Evolutionary conservation across 2,329 filamentous ascomycete genomes (phyloP), one percentile per base, ranked within the genome.

Genomic region (Aspergillus pseudoglaucus): DNA sequence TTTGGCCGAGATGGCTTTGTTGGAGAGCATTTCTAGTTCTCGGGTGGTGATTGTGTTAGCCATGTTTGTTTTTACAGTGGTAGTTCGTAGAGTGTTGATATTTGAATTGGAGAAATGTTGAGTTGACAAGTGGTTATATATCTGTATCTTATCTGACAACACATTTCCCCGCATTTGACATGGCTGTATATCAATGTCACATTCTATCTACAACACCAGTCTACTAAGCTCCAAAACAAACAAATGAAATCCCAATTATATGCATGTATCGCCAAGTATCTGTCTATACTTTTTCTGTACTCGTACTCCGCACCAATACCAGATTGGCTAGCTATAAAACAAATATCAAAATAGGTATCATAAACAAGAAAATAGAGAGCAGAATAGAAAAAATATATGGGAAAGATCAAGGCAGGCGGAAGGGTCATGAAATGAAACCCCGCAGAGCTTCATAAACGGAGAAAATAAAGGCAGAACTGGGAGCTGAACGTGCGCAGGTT

Each of bases 381-480:
- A 17, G n/a, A 38, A 38, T n/a, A n/a, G 25, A 39, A 47, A 45
- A 45, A 18, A 22, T 15, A 43, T 18, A 18, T 25, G 25, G 35
- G 33, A 33, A 47, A 35, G 23, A 30, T 30, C 4, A 4, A 30
- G 10, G 25, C 25, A 30, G 25, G 10, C 25, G 25, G 10, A 30
- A 12, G 1, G 25, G 35, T 60, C 49, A 75, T 53, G 64, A 66
- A 60, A 93, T 78, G 57, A 82, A 74, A 53, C 76, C 78, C 72
- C 90, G 90, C 67, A 98, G 69, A 12, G 84, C 86, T 70, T 97
- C 93, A 65, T 90, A 97, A 52, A 97, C 83, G 52, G 93, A 90
- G 63, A 98, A 98, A 51, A 98, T 98, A 63, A 97, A 90, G 6
- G 93, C 93, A n/a, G 90, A 96, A 68, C 90, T 96, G 2, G 93